Evolutionary conservation across 1,139 yeast genomes (phyloP), one percentile per base, ranked within the genome.

Genomic region (Yamadazyma spencermartinsiae): DNA sequence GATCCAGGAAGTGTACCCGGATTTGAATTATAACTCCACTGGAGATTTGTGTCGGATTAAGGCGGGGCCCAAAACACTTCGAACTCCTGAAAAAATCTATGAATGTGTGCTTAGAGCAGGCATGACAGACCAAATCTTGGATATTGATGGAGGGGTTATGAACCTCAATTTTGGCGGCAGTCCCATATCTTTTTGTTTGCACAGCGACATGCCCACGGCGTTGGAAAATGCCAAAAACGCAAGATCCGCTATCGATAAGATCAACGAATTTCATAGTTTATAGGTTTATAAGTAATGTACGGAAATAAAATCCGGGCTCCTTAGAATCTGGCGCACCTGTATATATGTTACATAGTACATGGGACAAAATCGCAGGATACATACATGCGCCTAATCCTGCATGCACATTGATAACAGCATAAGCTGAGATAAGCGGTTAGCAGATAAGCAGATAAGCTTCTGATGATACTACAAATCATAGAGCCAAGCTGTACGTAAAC

Each of bases 161-260:
- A 46, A 47, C 19, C 43, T 65, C 33, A 58, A 56, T 30, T 63
- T 58, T 35, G 56, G 50, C 4, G 51, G 47, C 1, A 45, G 51
- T 35, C 69, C 70, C 2, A 57, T 61, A 19, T 49, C 57, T 37
- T 52, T 63, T 12, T 65, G 71, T 44, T 45, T 65, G 23, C 71
- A 65, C 39, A 62, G 68, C 13, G 71, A 65, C 47, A 56, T 65
- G 65, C 68, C 70, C 1, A 53, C 56, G 8, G 68, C 69, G 4
- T 39, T 64, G 28, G 67, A 52, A 3, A 64, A 64, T 41, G 53
- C 62, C 13, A 50, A 49, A 34, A 48, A 43, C 9, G 61, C 68
- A 2, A 49, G 79, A 41, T 49, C 48, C 35, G 68, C 68, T 0
- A 45, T 63, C 31, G 63, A 62, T 39, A 43, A 41, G 21, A 35